Evolutionary conservation across 2,329 filamentous ascomycete species (phyloP).

Genomic region (Fusarium ambrosium): DNA sequence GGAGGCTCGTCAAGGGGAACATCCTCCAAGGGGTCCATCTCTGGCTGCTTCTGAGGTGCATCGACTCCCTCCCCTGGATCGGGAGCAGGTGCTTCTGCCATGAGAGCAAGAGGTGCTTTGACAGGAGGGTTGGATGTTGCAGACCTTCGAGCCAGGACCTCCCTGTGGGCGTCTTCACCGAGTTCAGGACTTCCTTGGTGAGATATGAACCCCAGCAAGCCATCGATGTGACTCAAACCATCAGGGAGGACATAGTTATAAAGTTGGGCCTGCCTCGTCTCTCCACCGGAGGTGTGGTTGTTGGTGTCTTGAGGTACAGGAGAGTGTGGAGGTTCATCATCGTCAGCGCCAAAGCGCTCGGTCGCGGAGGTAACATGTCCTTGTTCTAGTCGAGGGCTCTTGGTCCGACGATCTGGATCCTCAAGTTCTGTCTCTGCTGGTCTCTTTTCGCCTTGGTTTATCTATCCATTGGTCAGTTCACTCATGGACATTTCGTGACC

Average conservation of each 20-base stretch:
- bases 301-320: not conserved
- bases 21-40: not conserved
- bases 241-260: conserved; percentile 2
- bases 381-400: conserved; percentile 6
- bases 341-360: not conserved
- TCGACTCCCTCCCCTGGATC: no score
- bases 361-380: not conserved
- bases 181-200: not conserved
- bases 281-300: not conserved
- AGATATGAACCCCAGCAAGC: not conserved
- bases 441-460: not conserved
- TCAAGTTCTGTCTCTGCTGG: conserved; percentile 14
- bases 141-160: not conserved
- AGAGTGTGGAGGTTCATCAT: not conserved
- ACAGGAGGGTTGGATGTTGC: not conserved
- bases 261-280: not conserved
- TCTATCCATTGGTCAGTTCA: not conserved
- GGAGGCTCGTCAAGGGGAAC: not conserved
- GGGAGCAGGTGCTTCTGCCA: not conserved
- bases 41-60: not conserved
- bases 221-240: not conserved
- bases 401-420: not conserved
- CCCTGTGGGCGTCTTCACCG: not conserved
- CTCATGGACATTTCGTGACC: not conserved
- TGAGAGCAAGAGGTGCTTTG: conserved; percentile 6